phyloP scores from a whole-genome alignment of 2,329 filamentous ascomycete species.

The Phyllosticta capitalensis region DNA sequence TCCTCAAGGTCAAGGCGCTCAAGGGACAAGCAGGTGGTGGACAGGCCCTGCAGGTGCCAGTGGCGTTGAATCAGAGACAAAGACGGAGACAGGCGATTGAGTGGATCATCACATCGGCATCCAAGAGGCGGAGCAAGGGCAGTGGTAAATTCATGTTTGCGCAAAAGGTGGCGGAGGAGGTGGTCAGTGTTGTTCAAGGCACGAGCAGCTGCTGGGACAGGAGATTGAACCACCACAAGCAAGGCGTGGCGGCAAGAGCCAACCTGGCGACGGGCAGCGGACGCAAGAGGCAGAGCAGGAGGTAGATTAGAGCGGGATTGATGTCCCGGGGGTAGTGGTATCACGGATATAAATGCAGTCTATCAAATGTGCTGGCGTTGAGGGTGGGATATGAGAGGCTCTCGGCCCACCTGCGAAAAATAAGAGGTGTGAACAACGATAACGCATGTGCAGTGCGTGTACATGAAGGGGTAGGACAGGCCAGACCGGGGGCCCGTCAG shows the following conservation, averaged over 20 bases:
- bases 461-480: background rate
- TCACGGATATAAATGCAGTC: background rate
- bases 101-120: constrained; percentile 83
- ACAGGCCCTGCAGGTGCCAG: constrained; percentile 69
- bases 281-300: background rate
- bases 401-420: background rate
- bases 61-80: constrained; percentile 65
- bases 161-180: constrained; percentile 71
- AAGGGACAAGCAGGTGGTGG: constrained; percentile 80
- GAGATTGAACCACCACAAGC: constrained; percentile 68
- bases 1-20: constrained; percentile 68
- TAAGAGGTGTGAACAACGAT: background rate
- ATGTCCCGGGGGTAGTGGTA: background rate
- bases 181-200: constrained; percentile 81
- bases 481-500: background rate
- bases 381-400: background rate
- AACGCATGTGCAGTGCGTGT: background rate
- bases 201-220: constrained; percentile 76
- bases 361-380: background rate
- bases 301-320: background rate
- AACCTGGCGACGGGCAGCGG: constrained; percentile 38
- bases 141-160: constrained; percentile 66
- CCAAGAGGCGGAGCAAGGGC: constrained; percentile 64
- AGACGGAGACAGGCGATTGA: constrained; percentile 67
- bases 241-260: constrained; percentile 65